Base-by-base conservation (phyloP, 768 basidiomycete genomes). In the Gloeophyllum trabeum region DNA sequence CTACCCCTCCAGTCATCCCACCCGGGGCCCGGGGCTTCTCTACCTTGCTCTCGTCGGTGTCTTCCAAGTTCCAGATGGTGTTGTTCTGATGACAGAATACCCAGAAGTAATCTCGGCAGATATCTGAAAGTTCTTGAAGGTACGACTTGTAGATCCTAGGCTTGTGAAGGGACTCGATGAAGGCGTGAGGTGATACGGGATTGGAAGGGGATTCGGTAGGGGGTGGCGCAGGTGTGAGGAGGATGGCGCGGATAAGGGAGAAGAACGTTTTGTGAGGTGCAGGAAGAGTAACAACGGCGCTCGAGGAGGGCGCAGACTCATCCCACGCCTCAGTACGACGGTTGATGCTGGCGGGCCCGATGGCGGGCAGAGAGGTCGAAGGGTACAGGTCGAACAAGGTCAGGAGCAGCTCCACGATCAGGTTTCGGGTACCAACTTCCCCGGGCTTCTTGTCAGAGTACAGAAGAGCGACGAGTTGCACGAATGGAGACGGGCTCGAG, bases 391-490 rank as follows among this genome's bases (percentile, higher is more conserved):
- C 92, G 54, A 93, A 94, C 5, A 97, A 67, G 43, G 84, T 69
- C n/a, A 81, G 67, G 38, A 97, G 67, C 13, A 99, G 66, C 41
- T 98, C 96, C 34, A 86, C 64, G 26, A 99, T 93, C 43, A 97
- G 74, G 53, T 93, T 90, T 24, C 93, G 79, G 4, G 88, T 83
- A 3, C 79, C 75, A 6, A 98, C 70, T 28, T 99, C 96, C 35
- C 96, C 96, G 0, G 96, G 96, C 57, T 93, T 96, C 68, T 98
- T 98, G 67, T 98, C 94, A 3, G 92, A 94, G 60, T 89, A 98
- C 2, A 98, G 69, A 13, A 98, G 71, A 6, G 78, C 65, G 14
- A 93, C 70, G 22, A 99, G 69, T 47, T 93, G 85, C 3, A 71
- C 68, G 57, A 90, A 97, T 1, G 94, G 96, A 0, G 82, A 79